These are phyloP conservation scores for Athelia psychrophila DNA, from an alignment of 1,284 basidiomycete genomes.

Conservation along the genomic window DNA sequence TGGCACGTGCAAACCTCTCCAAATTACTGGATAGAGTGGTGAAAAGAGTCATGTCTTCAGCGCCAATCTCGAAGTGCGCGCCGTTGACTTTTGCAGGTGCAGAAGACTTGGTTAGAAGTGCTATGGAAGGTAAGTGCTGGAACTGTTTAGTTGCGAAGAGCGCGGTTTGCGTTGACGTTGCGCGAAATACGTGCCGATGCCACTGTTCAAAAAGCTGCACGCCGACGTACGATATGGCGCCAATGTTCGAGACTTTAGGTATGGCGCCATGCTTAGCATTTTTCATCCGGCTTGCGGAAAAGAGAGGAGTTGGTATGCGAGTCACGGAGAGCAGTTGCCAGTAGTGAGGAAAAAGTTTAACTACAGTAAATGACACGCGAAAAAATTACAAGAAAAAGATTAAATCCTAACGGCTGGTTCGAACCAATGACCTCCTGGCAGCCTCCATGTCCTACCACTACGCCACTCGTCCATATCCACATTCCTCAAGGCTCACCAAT, in stretches of 20 bases:
- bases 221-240: conserved; percentile 13
- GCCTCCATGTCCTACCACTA: too few species aligned
- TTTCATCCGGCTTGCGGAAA: conserved; percentile 10
- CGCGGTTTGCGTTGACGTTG: not conserved
- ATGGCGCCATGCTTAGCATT: conserved; percentile 11
- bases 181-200: conserved; percentile 7
- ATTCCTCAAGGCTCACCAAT: too few species aligned
- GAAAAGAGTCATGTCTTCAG: not conserved
- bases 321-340: too few species aligned
- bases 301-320: conserved; percentile 2
- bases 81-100: not conserved
- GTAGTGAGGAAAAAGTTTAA: too few species aligned
- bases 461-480: too few species aligned
- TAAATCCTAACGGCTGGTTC: too few species aligned
- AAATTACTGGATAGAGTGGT: not conserved
- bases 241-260: conserved; percentile 9
- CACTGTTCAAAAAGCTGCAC: conserved; percentile 12
- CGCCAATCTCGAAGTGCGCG: not conserved
- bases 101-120: not conserved
- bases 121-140: not conserved
- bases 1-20: too few species aligned
- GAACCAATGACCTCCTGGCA: too few species aligned
- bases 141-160: not conserved
- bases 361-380: too few species aligned
- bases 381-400: too few species aligned